Conservation (phyloP, 2,329 filamentous ascomycete species). For the Colletotrichum tofieldiae region DNA sequence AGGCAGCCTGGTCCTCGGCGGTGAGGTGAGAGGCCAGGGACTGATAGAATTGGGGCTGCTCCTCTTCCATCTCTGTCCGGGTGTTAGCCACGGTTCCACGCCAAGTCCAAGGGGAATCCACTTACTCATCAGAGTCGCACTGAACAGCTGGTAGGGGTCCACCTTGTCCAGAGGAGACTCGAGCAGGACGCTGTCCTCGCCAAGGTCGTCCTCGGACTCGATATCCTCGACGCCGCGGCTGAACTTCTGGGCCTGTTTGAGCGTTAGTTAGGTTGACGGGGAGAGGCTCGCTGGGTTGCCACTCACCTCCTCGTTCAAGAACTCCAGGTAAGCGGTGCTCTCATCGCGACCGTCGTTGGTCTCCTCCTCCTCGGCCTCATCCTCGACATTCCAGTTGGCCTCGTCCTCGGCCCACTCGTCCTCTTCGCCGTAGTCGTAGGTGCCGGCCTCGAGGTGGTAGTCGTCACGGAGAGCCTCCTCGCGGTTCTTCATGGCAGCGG, state of each 20-base stretch:
- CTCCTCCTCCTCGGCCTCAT: slow-evolving; percentile 78
- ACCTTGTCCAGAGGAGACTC: slow-evolving; percentile 96
- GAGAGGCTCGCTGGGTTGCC: neutral
- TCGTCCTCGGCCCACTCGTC: slow-evolving; percentile 90
- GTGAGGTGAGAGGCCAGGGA: slow-evolving; percentile 84
- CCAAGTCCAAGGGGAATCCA: slow-evolving; percentile 46
- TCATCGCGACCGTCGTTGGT: slow-evolving; percentile 84
- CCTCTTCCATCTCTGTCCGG: slow-evolving; percentile 83
- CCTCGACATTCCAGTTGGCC: slow-evolving; percentile 83
- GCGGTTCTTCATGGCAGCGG: slow-evolving; percentile 89
- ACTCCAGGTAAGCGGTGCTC: slow-evolving; percentile 94
- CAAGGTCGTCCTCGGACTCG: slow-evolving; percentile 87
- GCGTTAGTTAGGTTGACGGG: slow-evolving; percentile 44
- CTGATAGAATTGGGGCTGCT: slow-evolving; percentile 91
- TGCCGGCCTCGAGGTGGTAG: slow-evolving; percentile 76
- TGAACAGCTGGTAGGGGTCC: slow-evolving; percentile 94
- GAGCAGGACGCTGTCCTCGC: slow-evolving; percentile 92
- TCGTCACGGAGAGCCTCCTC: slow-evolving; percentile 95
- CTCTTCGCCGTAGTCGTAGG: slow-evolving; percentile 77
- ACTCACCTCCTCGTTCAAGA: slow-evolving; percentile 89
- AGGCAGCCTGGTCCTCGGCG: slow-evolving; percentile 84
- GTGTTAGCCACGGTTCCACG: slow-evolving; percentile 42
- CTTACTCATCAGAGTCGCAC: slow-evolving; percentile 85
- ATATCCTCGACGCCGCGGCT: slow-evolving; percentile 75
- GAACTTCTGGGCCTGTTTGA: slow-evolving; percentile 84